phyloP scores from a whole-genome alignment of 208 protist species.

The Leishmania aethiopica region DNA sequence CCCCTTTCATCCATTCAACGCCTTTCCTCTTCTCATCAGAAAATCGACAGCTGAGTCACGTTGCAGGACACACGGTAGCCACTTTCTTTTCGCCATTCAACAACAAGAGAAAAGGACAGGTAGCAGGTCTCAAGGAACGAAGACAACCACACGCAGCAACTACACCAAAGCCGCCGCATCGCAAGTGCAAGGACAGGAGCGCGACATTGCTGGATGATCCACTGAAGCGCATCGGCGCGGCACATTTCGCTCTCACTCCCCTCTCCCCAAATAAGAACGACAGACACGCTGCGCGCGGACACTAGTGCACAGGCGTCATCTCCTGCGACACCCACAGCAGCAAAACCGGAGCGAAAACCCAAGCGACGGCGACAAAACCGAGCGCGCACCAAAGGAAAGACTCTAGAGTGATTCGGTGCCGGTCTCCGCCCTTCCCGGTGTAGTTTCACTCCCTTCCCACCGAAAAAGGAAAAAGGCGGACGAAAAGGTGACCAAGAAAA shows the following conservation, averaged over 20 bases:
- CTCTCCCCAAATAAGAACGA: not conserved
- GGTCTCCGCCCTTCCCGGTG: not conserved
- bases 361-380: not conserved
- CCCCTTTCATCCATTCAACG: not conserved
- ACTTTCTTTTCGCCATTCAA: not conserved
- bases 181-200: not conserved
- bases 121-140: not conserved
- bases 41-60: not conserved
- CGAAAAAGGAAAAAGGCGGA: too few species aligned
- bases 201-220: not conserved
- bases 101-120: not conserved
- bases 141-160: not conserved
- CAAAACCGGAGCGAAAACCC: not conserved
- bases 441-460: not conserved
- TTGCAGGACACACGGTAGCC: not conserved
- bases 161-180: not conserved
- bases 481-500: not conserved
- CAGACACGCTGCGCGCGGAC: not conserved
- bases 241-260: not conserved
- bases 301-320: not conserved
- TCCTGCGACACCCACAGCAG: not conserved
- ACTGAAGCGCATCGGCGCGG: not conserved
- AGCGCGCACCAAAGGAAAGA: not conserved
- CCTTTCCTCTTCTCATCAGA: not conserved
- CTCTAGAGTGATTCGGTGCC: not conserved